A percentile compares a stretch with the other conserved stretches of the same genome.
phyloP scores from a whole-genome alignment of 345 rosid species.

The Melastoma malabathricum region DNA sequence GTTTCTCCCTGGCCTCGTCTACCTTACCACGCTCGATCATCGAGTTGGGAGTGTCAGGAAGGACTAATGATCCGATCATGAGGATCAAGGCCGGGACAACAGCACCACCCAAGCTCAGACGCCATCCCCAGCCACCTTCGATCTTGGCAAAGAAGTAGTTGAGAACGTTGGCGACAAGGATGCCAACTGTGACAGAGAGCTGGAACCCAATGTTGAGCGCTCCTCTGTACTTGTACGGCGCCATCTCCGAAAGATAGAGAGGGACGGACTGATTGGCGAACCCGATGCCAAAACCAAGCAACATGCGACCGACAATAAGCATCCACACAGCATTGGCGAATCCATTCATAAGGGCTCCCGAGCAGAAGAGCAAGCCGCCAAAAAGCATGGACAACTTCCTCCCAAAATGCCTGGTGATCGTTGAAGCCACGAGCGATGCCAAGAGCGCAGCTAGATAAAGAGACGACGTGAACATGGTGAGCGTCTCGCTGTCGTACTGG shows the following conservation, averaged over 20 bases:
- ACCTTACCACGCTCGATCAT: conserved; percentile 9
- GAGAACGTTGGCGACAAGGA: conserved; percentile 9
- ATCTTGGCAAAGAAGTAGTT: conserved; percentile 13
- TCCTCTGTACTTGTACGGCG: conserved; percentile 13
- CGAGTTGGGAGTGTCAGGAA: conserved; percentile 12
- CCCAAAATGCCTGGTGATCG: conserved; percentile 6
- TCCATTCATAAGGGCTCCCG: conserved; percentile 9
- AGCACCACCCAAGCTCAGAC: conserved; percentile 21
- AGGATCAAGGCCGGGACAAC: conserved; percentile 56
- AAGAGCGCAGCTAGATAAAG: conserved; percentile 11
- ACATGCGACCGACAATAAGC: conserved; percentile 12
- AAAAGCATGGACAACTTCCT: conserved; percentile 10
- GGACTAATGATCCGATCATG: conserved; percentile 1
- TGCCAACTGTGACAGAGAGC: conserved; percentile 8
- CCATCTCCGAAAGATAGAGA: conserved; percentile 16
- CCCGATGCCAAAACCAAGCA: conserved; percentile 12
- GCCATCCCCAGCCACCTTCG: conserved; percentile 14
- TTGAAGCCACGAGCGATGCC: conserved; percentile 9
- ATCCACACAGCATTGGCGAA: conserved; percentile 9
- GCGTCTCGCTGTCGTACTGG: conserved; percentile 11
- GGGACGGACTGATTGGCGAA: conserved; percentile 18
- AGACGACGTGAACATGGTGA: conserved; percentile 13
- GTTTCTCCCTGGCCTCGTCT: conserved; percentile 7
- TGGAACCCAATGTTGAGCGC: conserved; percentile 16
- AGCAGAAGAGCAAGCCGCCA: conserved; percentile 8